Evolutionary conservation across 176 grass and related monocot species (phyloP).

Genomic region (Echinochloa phyllopogon): DNA sequence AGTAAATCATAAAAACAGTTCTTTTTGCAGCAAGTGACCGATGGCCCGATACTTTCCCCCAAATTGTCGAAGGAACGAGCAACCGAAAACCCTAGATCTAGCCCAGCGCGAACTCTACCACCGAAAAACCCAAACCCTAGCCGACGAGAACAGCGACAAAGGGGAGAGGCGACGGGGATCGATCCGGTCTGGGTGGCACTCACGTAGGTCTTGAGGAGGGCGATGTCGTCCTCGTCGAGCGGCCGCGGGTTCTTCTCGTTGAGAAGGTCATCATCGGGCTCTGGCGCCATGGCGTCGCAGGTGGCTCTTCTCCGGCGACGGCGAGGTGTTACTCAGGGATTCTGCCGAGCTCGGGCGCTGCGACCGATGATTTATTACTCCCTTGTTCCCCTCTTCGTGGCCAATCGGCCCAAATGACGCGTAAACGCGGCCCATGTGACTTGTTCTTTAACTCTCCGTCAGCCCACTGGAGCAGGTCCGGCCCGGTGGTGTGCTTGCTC

Average conservation of each 20-base stretch:
- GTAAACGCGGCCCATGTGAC: background rate
- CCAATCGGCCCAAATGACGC: background rate
- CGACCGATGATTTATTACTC: background rate
- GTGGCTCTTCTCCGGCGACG: conserved; percentile 1
- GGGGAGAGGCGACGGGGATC: conserved; percentile 39
- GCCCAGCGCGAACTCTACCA: background rate
- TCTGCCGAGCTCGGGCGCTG: background rate
- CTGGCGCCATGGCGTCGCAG: conserved; percentile 63
- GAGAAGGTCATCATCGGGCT: conserved; percentile 69
- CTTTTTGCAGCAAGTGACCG: background rate
- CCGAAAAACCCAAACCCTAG: background rate
- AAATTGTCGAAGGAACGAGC: background rate
- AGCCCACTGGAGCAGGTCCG: background rate
- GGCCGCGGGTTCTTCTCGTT: conserved; percentile 78
- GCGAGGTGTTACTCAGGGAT: background rate
- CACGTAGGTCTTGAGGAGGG: conserved; percentile 86
- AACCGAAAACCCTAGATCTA: conserved; percentile 46
- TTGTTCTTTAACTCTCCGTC: background rate
- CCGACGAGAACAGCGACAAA: background rate
- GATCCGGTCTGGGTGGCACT: conserved; percentile 6
- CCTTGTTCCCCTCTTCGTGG: too few relatives aligned
- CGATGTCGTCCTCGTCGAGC: conserved; percentile 91
- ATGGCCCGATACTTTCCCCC: too few relatives aligned
- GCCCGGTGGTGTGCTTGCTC: too few relatives aligned
- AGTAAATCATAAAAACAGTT: background rate